phyloP scores from a whole-genome alignment of 495 filamentous ascomycete species.

The Daldinia childiae region DNA sequence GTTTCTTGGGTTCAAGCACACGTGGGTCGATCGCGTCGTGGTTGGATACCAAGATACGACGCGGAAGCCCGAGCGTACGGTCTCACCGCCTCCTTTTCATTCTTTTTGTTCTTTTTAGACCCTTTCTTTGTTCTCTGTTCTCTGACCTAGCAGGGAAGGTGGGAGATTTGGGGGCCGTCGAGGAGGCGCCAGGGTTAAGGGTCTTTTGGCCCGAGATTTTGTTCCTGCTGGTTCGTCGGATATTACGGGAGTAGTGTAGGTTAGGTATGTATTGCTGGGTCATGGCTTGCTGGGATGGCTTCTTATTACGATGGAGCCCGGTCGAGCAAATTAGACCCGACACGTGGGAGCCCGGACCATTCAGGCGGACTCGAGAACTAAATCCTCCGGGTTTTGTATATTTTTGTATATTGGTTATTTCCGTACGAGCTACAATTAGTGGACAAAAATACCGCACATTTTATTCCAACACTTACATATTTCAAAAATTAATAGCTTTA shows the following conservation, averaged over 20 bases:
- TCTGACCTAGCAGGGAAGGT: neutral
- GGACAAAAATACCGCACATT: no score
- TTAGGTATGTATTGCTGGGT: no score
- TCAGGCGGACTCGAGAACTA: constrained; percentile 17
- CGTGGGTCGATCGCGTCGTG: constrained; percentile 28
- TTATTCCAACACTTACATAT: no score
- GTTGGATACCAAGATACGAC: constrained; percentile 27
- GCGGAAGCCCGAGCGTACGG: constrained; percentile 23
- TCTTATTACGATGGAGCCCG: constrained; percentile 13
- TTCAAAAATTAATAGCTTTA: no score
- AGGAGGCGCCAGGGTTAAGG: neutral
- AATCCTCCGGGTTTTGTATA: neutral
- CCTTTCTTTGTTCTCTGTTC: neutral
- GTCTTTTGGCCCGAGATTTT: neutral
- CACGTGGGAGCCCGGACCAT: constrained; percentile 22
- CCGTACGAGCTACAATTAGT: neutral
- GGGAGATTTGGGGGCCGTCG: constrained; percentile 5
- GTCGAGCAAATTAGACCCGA: constrained; percentile 24
- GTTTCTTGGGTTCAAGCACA: constrained; percentile 13
- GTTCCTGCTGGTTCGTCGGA: neutral
- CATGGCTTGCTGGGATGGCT: neutral
- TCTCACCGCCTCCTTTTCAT: constrained; percentile 29
- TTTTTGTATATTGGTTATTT: neutral
- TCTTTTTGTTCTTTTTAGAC: neutral
- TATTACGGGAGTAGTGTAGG: neutral